Evolutionary conservation across 2,329 filamentous ascomycete genomes (phyloP), one percentile per base, ranked within the genome.

Genomic region (Paramyrothecium roridum): DNA sequence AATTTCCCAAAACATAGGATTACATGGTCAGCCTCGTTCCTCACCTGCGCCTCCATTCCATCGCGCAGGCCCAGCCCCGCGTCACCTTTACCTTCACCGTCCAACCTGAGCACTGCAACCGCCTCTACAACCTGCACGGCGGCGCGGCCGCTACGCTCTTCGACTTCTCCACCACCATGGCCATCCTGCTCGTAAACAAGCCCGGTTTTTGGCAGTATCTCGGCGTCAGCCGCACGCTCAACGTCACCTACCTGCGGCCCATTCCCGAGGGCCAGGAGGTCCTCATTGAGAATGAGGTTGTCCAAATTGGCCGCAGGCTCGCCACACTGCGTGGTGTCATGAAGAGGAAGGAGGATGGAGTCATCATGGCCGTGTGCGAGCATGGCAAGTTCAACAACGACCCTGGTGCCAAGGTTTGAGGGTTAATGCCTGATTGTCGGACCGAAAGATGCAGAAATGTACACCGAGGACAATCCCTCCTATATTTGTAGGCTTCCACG

Each of bases 321-420:
- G 76, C 76, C 51, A 75, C 80, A 13, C 54, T 88, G 6, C 76
- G 76, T 57, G 83, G 81, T 2, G 73, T 77, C 20, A 81, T 89
- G 72, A 78, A 74, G 59, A 75, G 78, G 57, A 78, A 73, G 61
- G 76, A 73, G 26, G 81, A 82, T 56, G 80, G 82, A 0, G 71
- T 73, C 47, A 57, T 88, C 11, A 67, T 86, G 63, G 77, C 81
- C 2, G 75, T 80, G 8, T 86, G 82, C 51, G 84, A 88, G 63
- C 86, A 89, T 71, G 80, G 82, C 46, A 89, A 89, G 70, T 81
- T 81, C 2, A 86, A 84, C 63, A 80, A 79, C 46, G 84, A 88
- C 61, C 73, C 78, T 0, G 65, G 63, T 13, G 56, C 65, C n/a
- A 72, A 70, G 54, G 22, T 70, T 16, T 70, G 61, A 56, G 52